Conservation (phyloP, 768 basidiomycete genomes). For the Tulasnella sp. region DNA sequence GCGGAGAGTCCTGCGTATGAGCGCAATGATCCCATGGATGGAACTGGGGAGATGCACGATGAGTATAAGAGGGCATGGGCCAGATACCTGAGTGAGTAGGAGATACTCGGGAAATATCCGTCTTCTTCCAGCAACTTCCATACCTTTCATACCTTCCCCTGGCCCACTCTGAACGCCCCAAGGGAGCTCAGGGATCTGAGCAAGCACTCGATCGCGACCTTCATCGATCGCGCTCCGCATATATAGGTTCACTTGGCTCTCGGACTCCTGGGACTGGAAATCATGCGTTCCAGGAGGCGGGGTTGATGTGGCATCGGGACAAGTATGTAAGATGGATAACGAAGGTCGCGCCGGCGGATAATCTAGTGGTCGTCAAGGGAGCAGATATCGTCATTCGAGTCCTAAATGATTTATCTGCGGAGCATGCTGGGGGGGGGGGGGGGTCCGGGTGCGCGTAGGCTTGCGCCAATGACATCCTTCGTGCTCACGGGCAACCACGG, state of each 20-base stretch:
- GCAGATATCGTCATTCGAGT: conserved; percentile 12
- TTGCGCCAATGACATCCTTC: too few relatives aligned
- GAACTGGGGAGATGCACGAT: too few relatives aligned
- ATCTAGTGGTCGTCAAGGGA: not conserved
- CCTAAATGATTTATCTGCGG: not conserved
- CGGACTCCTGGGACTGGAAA: not conserved
- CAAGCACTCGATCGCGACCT: not conserved
- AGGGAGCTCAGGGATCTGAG: not conserved
- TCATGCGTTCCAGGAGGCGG: not conserved
- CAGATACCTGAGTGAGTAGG: not conserved
- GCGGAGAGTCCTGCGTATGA: too few relatives aligned
- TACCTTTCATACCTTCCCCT: conserved; percentile 8
- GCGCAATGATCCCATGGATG: too few relatives aligned
- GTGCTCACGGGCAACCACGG: too few relatives aligned
- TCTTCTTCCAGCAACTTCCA: not conserved
- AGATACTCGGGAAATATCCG: not conserved
- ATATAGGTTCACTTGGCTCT: not conserved
- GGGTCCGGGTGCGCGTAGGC: too few relatives aligned
- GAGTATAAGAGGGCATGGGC: not conserved
- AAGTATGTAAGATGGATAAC: not conserved
- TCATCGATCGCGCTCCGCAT: not conserved
- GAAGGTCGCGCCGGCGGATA: not conserved
- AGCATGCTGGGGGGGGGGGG: too few relatives aligned
- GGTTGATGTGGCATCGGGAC: conserved; percentile 7
- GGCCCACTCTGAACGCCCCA: conserved; percentile 4